phyloP scores from a whole-genome alignment of 208 protist species.

The Tritrichomonas musculus region DNA sequence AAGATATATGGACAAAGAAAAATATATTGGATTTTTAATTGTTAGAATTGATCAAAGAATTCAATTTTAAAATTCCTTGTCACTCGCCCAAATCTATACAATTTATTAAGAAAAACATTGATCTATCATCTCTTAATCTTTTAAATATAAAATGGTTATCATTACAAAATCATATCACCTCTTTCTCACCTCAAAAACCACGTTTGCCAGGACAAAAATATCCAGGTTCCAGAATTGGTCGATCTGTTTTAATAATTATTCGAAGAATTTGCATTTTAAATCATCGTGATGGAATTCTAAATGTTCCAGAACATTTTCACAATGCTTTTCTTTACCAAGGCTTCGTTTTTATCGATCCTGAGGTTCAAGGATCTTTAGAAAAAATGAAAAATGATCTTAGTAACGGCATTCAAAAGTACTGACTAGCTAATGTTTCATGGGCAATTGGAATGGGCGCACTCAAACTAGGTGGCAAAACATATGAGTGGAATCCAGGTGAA shows the following conservation, averaged over 20 bases:
- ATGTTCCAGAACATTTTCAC: conserved; percentile 16
- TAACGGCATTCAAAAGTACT: background rate
- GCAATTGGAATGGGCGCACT: background rate
- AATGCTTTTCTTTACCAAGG: background rate
- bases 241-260: background rate
- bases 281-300: background rate
- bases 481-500: too few species aligned
- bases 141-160: background rate
- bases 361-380: background rate
- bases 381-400: background rate
- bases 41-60: background rate
- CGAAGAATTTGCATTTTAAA: background rate
- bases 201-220: background rate
- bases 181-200: background rate
- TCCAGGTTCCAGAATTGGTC: background rate
- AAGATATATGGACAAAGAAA: background rate
- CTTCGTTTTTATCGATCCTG: background rate
- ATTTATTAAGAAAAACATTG: background rate
- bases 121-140: background rate
- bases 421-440: background rate
- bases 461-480: too few species aligned
- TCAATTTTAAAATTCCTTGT: background rate
- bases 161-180: background rate
- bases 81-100: background rate
- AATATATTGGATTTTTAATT: conserved; percentile 1